These are phyloP conservation scores for Daedaleopsis sinensis DNA, from an alignment of 768 basidiomycete species.

Conservation along the genomic window DNA sequence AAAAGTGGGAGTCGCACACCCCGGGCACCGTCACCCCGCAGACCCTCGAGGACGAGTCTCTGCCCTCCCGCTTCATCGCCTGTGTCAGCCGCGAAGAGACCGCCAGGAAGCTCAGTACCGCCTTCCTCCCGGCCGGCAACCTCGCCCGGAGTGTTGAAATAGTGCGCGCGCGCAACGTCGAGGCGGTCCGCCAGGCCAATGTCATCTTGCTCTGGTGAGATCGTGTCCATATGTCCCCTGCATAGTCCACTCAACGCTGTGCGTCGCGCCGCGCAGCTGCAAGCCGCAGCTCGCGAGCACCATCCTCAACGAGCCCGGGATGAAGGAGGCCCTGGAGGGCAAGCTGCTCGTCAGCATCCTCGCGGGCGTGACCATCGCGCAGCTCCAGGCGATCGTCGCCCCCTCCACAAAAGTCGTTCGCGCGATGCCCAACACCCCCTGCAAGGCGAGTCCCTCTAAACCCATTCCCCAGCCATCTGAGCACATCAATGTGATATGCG, in stretches of 20 bases:
- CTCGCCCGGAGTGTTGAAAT: constrained; percentile 74
- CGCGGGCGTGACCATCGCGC: constrained; percentile 91
- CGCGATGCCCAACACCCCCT: constrained; percentile 98
- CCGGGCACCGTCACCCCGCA: constrained; percentile 74
- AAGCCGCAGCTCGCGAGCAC: constrained; percentile 86
- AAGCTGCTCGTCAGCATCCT: constrained; percentile 97
- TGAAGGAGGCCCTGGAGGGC: constrained; percentile 80
- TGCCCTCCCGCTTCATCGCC: constrained; percentile 82
- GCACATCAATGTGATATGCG: background rate
- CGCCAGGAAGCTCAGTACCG: constrained; percentile 61
- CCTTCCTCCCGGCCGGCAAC: constrained; percentile 61
- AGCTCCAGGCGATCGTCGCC: constrained; percentile 74
- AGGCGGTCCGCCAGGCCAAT: constrained; percentile 73
- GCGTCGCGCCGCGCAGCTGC: constrained; percentile 55
- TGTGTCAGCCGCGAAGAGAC: constrained; percentile 84
- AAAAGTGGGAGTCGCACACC: constrained; percentile 71
- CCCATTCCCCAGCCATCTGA: background rate
- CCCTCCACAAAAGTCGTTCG: constrained; percentile 85
- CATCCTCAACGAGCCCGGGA: constrained; percentile 75
- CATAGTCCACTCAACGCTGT: background rate
- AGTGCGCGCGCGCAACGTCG: constrained; percentile 66
- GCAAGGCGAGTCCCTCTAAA: constrained; percentile 60
- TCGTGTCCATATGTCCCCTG: background rate
- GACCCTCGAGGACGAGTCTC: constrained; percentile 60
- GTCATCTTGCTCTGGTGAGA: constrained; percentile 88